Evolutionary conservation across 208 protist species (phyloP).

Genomic region (Lotmaria passim): DNA sequence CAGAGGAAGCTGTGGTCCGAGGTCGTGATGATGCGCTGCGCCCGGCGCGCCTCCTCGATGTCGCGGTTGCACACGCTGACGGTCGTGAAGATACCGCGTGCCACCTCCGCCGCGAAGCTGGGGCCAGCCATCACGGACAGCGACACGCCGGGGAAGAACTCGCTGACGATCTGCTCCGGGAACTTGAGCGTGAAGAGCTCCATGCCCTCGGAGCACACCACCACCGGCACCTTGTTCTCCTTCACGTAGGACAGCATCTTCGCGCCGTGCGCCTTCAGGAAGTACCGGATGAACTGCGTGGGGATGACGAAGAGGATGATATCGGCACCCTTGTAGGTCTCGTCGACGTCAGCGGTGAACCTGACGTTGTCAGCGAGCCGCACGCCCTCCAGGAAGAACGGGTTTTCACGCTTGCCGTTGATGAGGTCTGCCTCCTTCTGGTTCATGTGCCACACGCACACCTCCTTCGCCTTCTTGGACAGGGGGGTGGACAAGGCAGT

Average conservation of each 20-base stretch:
- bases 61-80: too few relatives aligned
- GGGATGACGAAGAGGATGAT: conserved; percentile 85
- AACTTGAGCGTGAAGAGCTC: conserved; percentile 78
- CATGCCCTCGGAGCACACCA: conserved; percentile 85
- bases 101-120: conserved; percentile 89
- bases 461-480: conserved; percentile 65
- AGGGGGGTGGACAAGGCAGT: conserved; percentile 63
- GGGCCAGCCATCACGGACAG: conserved; percentile 83
- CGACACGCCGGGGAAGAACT: conserved; percentile 59
- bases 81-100: conserved; percentile 65
- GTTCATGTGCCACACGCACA: conserved; percentile 81
- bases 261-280: conserved; percentile 54
- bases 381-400: conserved; percentile 68
- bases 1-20: conserved; percentile 71
- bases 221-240: conserved; percentile 48
- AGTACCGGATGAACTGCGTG: conserved; percentile 82
- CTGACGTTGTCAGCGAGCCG: conserved; percentile 58
- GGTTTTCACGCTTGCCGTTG: conserved; percentile 74
- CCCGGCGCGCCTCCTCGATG: too few relatives aligned
- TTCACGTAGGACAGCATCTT: conserved; percentile 43
- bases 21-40: conserved; percentile 62
- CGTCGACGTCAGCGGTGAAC: conserved; percentile 60
- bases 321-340: conserved; percentile 52
- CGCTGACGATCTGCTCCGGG: conserved; percentile 72
- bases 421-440: conserved; percentile 55